Evolutionary conservation across 1,139 yeast genomes (phyloP), one percentile per base, ranked within the genome.

Genomic region (Petasospora rhodanensis): DNA sequence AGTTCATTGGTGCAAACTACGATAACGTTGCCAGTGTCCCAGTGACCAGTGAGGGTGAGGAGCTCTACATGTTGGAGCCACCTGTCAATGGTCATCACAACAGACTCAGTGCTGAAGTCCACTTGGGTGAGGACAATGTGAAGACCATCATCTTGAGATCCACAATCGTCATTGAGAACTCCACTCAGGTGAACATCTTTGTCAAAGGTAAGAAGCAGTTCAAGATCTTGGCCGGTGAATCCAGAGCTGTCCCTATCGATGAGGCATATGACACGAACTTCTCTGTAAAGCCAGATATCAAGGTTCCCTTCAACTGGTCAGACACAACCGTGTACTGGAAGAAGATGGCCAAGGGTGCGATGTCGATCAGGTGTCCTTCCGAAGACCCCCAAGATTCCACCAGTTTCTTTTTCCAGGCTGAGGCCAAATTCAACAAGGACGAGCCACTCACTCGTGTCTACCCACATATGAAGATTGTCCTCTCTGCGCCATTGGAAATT

Each of bases 401-500:
- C 6, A 61, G 65, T 3, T 83, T 74, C 52, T 80, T 74, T 46
- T 81, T 84, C 58, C 93, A 83, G 49, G 82, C 81, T 1, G 83
- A 78, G 47, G 87, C 93, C 1, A 62, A 66, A 15, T 79, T 62
- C 53, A 77, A 82, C 47, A 55, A 59, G 19, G 65, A 69, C 13
- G 91, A 83, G 42, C 91, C 87, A 0, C 63, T 87, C 25, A 73
- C 85, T 0, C 68, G 70, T 41, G 71, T 83, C 1, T 93, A 86
- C 49, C 98, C 98, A 0, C 94, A 85, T 50, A 72, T 91, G 85
- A 73, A 68, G 9, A 60, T 91, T 24, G 72, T 79, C 2, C 62
- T 93, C 15, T 79, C 94, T 0, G 89, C 98, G 1, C 97, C 98
- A 0, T 61, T 93, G 24, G 86, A 84, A 47, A 68, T 93, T 42